These are phyloP conservation scores for Xylaria sp. DNA, from an alignment of 2,329 filamentous ascomycete genomes.

Conservation along the genomic window DNA sequence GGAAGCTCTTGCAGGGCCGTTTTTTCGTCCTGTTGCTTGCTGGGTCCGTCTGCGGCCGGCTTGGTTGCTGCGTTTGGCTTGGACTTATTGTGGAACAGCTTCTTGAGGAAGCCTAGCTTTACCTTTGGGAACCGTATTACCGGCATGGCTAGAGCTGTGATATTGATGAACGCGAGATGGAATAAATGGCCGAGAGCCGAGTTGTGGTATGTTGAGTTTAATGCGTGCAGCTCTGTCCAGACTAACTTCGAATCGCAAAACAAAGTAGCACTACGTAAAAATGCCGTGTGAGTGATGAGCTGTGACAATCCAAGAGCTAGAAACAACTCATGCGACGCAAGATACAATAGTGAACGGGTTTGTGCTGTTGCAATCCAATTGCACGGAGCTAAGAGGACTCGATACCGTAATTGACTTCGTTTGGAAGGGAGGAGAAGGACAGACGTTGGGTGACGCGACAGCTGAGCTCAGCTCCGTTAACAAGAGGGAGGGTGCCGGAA, in stretches of 20 bases:
- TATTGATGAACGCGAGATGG: conserved; percentile 9
- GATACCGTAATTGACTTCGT: background rate
- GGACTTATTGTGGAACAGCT: conserved; percentile 37
- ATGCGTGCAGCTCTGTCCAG: background rate
- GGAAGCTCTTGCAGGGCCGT: conserved; percentile 19
- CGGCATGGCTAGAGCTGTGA: conserved; percentile 21
- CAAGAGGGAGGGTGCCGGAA: background rate
- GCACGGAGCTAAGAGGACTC: background rate
- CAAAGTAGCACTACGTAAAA: background rate
- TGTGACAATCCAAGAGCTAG: background rate
- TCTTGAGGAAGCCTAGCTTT: conserved; percentile 45
- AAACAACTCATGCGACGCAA: conserved; percentile 4
- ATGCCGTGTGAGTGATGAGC: conserved; percentile 2
- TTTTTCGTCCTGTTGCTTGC: conserved; percentile 34
- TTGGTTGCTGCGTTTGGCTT: conserved; percentile 13
- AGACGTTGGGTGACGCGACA: conserved; percentile 15
- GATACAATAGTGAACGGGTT: background rate
- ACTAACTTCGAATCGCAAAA: conserved; percentile 2
- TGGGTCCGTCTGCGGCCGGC: conserved; percentile 9
- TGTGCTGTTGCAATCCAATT: background rate
- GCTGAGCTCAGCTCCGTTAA: conserved; percentile 32
- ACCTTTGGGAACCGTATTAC: conserved; percentile 38
- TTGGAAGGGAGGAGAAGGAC: conserved; percentile 5
- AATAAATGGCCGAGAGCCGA: background rate
- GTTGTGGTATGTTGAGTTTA: background rate